phyloP scores from a whole-genome alignment of 1,139 yeast genomes.

The Candida labiduridarum region DNA sequence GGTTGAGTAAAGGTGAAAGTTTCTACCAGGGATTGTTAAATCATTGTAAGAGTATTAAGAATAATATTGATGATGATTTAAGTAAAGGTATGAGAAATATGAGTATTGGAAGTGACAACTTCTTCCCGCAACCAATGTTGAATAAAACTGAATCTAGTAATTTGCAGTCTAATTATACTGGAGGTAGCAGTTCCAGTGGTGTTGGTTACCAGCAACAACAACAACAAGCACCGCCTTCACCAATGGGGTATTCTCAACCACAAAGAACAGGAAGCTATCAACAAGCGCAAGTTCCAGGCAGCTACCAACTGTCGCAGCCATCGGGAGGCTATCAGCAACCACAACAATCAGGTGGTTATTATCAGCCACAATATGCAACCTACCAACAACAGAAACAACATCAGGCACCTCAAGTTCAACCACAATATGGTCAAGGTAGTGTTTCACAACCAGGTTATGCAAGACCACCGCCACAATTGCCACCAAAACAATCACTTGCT shows the following conservation, averaged over 20 bases:
- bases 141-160: conserved; percentile 2
- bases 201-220: not conserved
- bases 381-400: conserved; percentile 3
- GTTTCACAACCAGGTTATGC: conserved; percentile 6
- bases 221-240: not conserved
- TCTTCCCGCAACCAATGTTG: conserved; percentile 7
- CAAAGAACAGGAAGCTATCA: not conserved
- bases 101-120: not conserved
- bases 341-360: conserved; percentile 7
- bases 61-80: conserved; percentile 4
- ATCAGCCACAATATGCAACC: not conserved
- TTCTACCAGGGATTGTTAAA: conserved; percentile 62
- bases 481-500: conserved; percentile 20
- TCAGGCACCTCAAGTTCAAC: conserved; percentile 15
- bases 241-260: not conserved
- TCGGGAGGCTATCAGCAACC: conserved; percentile 7
- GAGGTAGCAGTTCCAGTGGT: conserved; percentile 1
- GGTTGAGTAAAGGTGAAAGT: conserved; percentile 59
- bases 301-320: not conserved
- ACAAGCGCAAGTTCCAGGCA: not conserved
- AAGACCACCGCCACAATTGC: conserved; percentile 22
- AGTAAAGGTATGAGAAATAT: conserved; percentile 5
- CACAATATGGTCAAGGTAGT: not conserved
- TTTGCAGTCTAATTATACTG: conserved; percentile 4
- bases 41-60: conserved; percentile 17